These are phyloP conservation scores for Ophiostoma tasmaniense DNA, from an alignment of 2,329 filamentous ascomycete genomes.

Conservation along the genomic window DNA sequence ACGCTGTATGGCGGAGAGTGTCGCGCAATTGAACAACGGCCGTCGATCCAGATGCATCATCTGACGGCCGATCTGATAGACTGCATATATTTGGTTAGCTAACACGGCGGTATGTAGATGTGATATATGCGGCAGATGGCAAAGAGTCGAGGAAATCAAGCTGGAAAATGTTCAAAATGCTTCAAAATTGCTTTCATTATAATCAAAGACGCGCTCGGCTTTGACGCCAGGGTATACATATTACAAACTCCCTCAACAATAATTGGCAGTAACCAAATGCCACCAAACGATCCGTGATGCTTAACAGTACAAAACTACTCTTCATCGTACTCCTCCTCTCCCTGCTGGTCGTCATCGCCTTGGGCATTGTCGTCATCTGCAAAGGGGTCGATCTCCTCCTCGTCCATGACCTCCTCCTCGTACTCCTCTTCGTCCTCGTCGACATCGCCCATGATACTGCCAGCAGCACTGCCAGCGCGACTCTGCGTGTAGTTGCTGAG, in stretches of 20 bases:
- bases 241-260: background rate
- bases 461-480: conserved; percentile 28
- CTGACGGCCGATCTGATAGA: background rate
- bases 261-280: background rate
- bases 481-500: conserved; percentile 36
- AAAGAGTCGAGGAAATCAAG: too few species aligned
- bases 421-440: conserved; percentile 17
- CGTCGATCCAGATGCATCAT: background rate
- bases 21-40: background rate
- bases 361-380: conserved; percentile 15
- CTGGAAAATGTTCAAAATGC: background rate
- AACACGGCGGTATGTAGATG: background rate
- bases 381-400: conserved; percentile 19
- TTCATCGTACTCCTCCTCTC: conserved; percentile 11
- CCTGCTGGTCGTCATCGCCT: conserved; percentile 14
- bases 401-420: conserved; percentile 15
- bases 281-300: background rate
- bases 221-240: background rate
- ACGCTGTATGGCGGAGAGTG: background rate
- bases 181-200: background rate
- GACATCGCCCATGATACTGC: conserved; percentile 19
- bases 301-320: conserved; percentile 9
- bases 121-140: background rate
- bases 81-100: background rate
- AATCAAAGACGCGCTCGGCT: background rate